Conservation (phyloP, 2,329 filamentous ascomycete species). For the Seiridium cupressi region DNA sequence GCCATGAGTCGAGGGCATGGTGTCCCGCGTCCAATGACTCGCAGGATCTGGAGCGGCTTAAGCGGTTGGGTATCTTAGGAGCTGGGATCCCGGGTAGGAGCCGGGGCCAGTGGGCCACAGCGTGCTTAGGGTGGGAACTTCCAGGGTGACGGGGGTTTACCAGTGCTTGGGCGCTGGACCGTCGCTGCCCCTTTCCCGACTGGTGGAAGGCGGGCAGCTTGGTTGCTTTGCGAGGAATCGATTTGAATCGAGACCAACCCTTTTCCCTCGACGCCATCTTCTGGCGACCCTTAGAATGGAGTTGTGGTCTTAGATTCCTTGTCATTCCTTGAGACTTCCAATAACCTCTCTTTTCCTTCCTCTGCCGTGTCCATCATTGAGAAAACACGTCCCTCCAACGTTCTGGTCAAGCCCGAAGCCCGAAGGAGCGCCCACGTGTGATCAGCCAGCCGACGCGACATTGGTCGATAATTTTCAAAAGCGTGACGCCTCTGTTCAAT, state of each 20-base stretch:
- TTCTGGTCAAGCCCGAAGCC: background rate
- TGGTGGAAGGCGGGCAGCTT: no score
- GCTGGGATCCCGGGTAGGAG: background rate
- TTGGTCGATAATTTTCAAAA: background rate
- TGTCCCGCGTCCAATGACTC: background rate
- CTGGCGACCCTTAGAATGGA: no score
- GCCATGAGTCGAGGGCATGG: background rate
- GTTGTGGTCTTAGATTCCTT: no score
- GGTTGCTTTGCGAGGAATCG: no score
- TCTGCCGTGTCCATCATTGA: no score
- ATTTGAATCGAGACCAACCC: no score
- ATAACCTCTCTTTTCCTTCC: no score
- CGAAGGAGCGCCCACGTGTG: background rate
- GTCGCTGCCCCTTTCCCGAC: no score
- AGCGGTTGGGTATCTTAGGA: background rate
- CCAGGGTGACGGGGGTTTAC: background rate
- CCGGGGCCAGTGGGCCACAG: background rate
- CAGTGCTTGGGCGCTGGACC: no score
- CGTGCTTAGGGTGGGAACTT: background rate
- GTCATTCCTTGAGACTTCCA: no score
- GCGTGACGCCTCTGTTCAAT: background rate
- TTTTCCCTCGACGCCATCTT: no score
- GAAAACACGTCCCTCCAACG: no score
- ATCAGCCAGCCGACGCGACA: background rate
- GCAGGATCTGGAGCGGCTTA: background rate